Conservation (phyloP, 306 rosid genomes). For the Rosa rugosa region DNA sequence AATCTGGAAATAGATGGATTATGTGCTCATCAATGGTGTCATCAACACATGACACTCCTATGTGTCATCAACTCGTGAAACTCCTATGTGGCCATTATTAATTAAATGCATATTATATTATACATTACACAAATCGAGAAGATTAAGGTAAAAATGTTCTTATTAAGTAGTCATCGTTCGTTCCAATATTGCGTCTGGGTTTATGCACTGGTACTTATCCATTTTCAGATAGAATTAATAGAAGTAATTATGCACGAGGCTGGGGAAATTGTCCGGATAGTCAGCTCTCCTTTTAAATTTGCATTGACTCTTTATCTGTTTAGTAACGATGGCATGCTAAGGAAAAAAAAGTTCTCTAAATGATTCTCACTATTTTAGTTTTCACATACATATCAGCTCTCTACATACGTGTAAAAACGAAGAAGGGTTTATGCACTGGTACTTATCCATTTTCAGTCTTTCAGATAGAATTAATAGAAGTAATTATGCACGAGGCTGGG, state of each 20-base stretch:
- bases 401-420: too few species aligned
- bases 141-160: neutral
- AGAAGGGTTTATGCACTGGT: too few species aligned
- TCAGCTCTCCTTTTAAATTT: neutral
- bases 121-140: neutral
- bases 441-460: too few species aligned
- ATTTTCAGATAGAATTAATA: too few species aligned
- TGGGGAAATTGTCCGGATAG: neutral
- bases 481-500: too few species aligned
- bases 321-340: too few species aligned
- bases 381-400: too few species aligned
- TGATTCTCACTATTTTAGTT: too few species aligned
- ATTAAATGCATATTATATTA: too few species aligned
- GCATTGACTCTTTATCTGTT: too few species aligned
- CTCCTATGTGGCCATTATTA: neutral
- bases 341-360: too few species aligned
- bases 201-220: neutral
- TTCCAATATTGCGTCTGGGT: neutral
- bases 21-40: slow-evolving; percentile 16
- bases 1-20: neutral
- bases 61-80: slow-evolving; percentile 14
- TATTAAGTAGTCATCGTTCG: neutral
- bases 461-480: too few species aligned
- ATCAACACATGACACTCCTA: slow-evolving; percentile 9
- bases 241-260: neutral